phyloP scores from a whole-genome alignment of 441 rosid species.

The Eutrema salsugineum region DNA sequence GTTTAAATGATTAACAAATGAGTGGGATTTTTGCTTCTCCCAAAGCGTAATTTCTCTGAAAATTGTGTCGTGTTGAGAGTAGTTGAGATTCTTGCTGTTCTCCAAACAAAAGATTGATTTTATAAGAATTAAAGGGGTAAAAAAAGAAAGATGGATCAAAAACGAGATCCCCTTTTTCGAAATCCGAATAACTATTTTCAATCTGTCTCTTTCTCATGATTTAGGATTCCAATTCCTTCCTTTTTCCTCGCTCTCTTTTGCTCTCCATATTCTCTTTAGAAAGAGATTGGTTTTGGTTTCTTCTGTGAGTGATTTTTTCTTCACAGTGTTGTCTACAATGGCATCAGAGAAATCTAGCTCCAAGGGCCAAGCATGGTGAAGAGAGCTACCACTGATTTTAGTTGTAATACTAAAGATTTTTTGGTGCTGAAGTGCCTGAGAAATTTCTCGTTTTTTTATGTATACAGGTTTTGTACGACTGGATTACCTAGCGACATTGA shows the following conservation, averaged over 20 bases:
- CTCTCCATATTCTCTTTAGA: conserved; percentile 21
- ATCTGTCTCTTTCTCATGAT: conserved; percentile 44
- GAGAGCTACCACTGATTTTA: background rate
- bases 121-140: background rate
- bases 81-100: conserved; percentile 50
- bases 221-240: conserved; percentile 35
- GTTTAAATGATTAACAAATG: conserved; percentile 30
- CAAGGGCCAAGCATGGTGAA: conserved; percentile 94
- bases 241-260: background rate
- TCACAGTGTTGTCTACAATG: conserved; percentile 36
- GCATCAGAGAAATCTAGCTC: conserved; percentile 64
- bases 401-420: background rate
- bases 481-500: conserved; percentile 74
- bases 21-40: conserved; percentile 34
- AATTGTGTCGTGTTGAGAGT: conserved; percentile 35
- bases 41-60: conserved; percentile 21
- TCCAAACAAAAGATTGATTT: conserved; percentile 18
- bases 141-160: conserved; percentile 8
- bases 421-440: background rate
- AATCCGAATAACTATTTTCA: conserved; percentile 34
- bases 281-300: conserved; percentile 12
- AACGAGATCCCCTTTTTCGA: conserved; percentile 43
- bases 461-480: conserved; percentile 66
- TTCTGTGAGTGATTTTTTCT: conserved; percentile 6
- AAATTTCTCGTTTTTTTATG: background rate